Evolutionary conservation across 768 basidiomycete species (phyloP).

Genomic region (Suillus subluteus): DNA sequence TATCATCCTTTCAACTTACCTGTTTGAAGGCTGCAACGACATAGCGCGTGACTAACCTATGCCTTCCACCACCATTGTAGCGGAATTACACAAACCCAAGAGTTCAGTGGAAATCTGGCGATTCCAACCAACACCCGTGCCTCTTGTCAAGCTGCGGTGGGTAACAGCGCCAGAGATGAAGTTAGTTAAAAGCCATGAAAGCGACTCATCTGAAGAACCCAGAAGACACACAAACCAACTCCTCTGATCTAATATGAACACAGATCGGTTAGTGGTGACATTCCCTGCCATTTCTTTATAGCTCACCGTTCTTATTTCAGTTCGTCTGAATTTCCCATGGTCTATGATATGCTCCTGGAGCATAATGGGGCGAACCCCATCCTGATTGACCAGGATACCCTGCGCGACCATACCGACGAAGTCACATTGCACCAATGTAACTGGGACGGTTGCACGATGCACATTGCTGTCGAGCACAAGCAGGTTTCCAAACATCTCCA

Average conservation of each 20-base stretch:
- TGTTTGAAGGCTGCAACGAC: background rate
- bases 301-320: background rate
- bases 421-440: background rate
- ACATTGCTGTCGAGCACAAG: background rate
- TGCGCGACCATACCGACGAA: background rate
- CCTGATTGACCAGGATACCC: background rate
- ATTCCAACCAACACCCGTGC: background rate
- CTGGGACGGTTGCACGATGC: background rate
- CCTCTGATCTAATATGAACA: background rate
- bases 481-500: background rate
- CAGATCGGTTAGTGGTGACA: background rate
- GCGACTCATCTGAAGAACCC: background rate
- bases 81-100: background rate
- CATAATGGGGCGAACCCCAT: background rate
- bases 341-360: background rate
- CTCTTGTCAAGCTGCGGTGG: conserved; percentile 1
- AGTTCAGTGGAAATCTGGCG: background rate
- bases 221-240: conserved; percentile 2
- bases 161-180: background rate
- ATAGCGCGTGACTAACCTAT: background rate
- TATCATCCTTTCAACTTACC: background rate
- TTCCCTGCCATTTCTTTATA: background rate
- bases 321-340: too few relatives aligned
- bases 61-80: conserved; percentile 6
- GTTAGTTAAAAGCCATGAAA: background rate